Conservation (phyloP, 1,139 yeast species). For the Debaryomyces sp. region DNA sequence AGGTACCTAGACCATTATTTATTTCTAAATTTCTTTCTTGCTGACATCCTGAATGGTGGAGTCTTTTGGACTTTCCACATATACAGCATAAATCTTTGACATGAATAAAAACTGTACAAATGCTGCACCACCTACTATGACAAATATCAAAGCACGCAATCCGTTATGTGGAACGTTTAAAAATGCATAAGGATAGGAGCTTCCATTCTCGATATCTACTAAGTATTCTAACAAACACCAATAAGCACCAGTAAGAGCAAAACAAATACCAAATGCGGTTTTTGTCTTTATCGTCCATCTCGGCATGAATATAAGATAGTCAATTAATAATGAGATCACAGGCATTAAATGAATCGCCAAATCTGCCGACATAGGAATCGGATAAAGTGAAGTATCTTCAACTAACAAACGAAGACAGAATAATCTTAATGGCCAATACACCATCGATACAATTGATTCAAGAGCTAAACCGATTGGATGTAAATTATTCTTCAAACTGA, state of each 20-base stretch:
- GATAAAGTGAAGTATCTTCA: slow-evolving; percentile 31
- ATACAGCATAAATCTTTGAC: slow-evolving; percentile 26
- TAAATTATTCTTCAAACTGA: slow-evolving; percentile 35
- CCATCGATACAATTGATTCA: slow-evolving; percentile 59
- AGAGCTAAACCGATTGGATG: slow-evolving; percentile 58
- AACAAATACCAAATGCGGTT: slow-evolving; percentile 44
- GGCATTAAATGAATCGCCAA: slow-evolving; percentile 64
- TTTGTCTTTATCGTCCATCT: slow-evolving; percentile 39
- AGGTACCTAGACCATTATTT: not conserved
- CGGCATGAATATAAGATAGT: slow-evolving; percentile 59
- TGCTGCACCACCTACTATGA: slow-evolving; percentile 48
- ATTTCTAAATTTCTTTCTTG: not conserved
- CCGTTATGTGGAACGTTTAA: slow-evolving; percentile 52
- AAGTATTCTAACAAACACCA: slow-evolving; percentile 54
- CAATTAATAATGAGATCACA: slow-evolving; percentile 49
- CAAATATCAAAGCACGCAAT: slow-evolving; percentile 52
- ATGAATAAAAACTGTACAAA: slow-evolving; percentile 37
- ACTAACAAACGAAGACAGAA: slow-evolving; percentile 46
- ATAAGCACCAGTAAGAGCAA: slow-evolving; percentile 47
- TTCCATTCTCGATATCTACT: slow-evolving; percentile 49
- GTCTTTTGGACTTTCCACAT: slow-evolving; percentile 16
- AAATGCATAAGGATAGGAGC: slow-evolving; percentile 68
- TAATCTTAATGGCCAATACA: slow-evolving; percentile 69
- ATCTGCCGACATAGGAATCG: slow-evolving; percentile 54
- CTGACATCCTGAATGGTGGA: not conserved